These are phyloP conservation scores for Ophiobolus disseminans DNA, from an alignment of 2,329 filamentous ascomycete species.

Conservation along the genomic window DNA sequence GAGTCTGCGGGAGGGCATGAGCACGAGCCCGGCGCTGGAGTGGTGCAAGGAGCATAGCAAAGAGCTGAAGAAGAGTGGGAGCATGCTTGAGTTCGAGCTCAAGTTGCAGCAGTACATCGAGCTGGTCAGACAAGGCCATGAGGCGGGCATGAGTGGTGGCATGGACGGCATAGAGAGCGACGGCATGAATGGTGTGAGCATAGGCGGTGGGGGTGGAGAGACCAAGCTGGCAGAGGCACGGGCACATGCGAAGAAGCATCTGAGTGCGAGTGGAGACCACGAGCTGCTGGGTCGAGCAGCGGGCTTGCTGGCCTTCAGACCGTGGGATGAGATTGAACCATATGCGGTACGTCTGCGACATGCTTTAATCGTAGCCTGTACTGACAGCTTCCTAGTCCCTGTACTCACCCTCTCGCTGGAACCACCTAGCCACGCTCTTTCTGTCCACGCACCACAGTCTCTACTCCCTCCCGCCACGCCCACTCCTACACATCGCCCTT, in stretches of 20 bases:
- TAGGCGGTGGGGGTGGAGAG: constrained; percentile 38
- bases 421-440: constrained; percentile 78
- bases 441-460: constrained; percentile 85
- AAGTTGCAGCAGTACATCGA: constrained; percentile 96
- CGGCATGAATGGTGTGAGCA: constrained; percentile 72
- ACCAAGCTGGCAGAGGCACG: constrained; percentile 77
- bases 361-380: not conserved
- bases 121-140: constrained; percentile 70
- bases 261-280: constrained; percentile 72
- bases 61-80: constrained; percentile 86
- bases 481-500: constrained; percentile 88
- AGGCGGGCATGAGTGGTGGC: constrained; percentile 32
- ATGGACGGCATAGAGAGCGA: constrained; percentile 32
- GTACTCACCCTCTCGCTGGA: constrained; percentile 78
- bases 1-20: constrained; percentile 69
- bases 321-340: constrained; percentile 65
- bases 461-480: constrained; percentile 79
- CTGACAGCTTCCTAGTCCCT: constrained; percentile 62
- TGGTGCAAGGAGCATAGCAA: constrained; percentile 97
- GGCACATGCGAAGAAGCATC: constrained; percentile 79
- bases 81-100: constrained; percentile 89
- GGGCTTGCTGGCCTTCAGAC: constrained; percentile 78
- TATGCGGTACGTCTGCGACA: constrained; percentile 59
- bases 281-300: constrained; percentile 76
- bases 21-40: constrained; percentile 77